Evolutionary conservation across 768 basidiomycete genomes (phyloP), one percentile per base, ranked within the genome.

Genomic region (Mycena rebaudengoi): DNA sequence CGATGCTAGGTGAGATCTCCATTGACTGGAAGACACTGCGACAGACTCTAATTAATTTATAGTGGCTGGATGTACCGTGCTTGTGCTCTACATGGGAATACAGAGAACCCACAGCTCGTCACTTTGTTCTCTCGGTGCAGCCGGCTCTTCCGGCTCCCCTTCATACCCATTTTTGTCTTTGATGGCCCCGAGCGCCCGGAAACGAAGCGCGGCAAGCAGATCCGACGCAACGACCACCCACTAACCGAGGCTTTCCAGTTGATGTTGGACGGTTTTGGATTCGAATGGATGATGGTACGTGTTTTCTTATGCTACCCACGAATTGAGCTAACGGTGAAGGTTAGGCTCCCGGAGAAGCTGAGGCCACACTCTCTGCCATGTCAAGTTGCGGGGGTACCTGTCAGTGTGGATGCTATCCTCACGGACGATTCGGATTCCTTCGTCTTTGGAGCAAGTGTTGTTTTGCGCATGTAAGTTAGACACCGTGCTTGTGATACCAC

Each of bases 341-440:
- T 21, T 18, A 77, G 75, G 86, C 86, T 18, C 84, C 83, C n/a
- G 85, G 85, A 14, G 85, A 86, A 70, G 86, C 85, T 1, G 86
- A 86, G 56, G 85, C 85, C 4, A 85, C 86, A 57, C 73, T 87
- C 6, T 83, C 85, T 2, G 69, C 75, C n/a, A 77, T 86, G 65
- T 82, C 80, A 37, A 63, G 69, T 1, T 68, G 73, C 52, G 80
- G 80, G n/a, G 16, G 64, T 75, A 30, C 64, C 64, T 4, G 26
- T 49, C 23, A 43, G 58, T 6, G 79, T 87, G 39, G 85, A 86
- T 71, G 80, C 79, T 12, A 76, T 86, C 8, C 61, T 86, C 16
- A 80, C 85, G 1, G 83, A 85, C 39, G 85, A 87, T 68, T 80
- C 79, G 5, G 85, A 86, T 62, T 75, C 75, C 0, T 70, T 86